Evolutionary conservation across 2,329 filamentous ascomycete genomes (phyloP), one percentile per base, ranked within the genome.

Genomic region (Ceratocystis papillata): DNA sequence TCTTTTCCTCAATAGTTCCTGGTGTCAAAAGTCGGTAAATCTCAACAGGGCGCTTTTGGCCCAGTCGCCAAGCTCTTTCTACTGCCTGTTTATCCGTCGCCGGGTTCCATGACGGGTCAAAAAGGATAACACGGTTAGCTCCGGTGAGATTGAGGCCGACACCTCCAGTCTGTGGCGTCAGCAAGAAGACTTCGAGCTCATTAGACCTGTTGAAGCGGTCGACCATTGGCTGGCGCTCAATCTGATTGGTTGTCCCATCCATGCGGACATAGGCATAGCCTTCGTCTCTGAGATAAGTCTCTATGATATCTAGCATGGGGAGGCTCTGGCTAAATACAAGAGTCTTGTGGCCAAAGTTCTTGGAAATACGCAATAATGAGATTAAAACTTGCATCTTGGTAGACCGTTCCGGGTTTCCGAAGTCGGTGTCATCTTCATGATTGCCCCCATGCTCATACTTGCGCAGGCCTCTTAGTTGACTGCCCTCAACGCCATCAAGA

Each of bases 11-110:
- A 28, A 99, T 99, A 0, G 95, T 99, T 1, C 94, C 94, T 4
- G 93, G 90, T 3, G 90, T 96, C 89, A 99, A 96, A n/a, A 99
- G 81, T 45, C 95, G 88, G 74, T 96, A 99, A 25, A 99, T 96
- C 3, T 90, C 92, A 33, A 99, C 94, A 61, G 96, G 90, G 65
- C 88, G 87, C 75, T 95, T 96, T 77, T 99, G 94, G 0, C 94
- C 94, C 1, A 99, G 78, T 67, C 94, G 86, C 94, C 94, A 99
- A 5, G 95, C 94, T 72, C 94, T 84, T 76, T 99, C 94, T 61
- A 94, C 87, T 17, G 94, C 94, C 76, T 99, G 94, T 30, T 96
- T 81, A 73, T 99, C 94, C 0, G 93, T 97, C 0, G 93, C 96
- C 1, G 93, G 94, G 72, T 97, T 97, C 94, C 94, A 99, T 73